Base-by-base conservation (phyloP, 2,329 filamentous ascomycete species). In the Colletotrichum theobromicola region DNA sequence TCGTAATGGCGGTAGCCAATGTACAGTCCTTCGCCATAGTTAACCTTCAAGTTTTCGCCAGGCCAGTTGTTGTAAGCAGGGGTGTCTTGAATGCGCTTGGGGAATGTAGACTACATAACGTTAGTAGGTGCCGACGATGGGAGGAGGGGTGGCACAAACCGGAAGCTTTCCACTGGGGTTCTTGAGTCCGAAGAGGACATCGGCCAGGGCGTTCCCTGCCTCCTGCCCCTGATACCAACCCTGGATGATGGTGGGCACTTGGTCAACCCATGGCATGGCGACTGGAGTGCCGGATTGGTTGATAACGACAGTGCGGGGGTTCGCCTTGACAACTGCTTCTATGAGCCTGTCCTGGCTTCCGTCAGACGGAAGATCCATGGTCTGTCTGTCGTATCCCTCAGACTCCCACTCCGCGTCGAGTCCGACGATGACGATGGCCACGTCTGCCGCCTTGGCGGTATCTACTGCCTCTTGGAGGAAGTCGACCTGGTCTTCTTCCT, bases 221-320 rank as follows among this genome's bases (percentile, higher is more conserved):
- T 94, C 93, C 77, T 94, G 92, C 15, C 93, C 93, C 75, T 92
- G 91, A 77, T 93, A 94, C 93, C 92, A 94, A 91, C 93, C 90
- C 80, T 95, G 93, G 1, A 95, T 80, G 34, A 95, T 91, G 2
- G 92, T 90, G 4, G 92, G 90, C 4, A 93, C 91, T 26, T 87
- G 83, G 76, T 90, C 86, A 2, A 87, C 90, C 94, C 93, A 95
- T 18, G 93, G 93, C 92, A 94, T 92, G 2, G 89, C 88, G 18
- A 94, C 89, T 0, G 92, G 91, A 6, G 91, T 92, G n/a, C 92
- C 92, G 1, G 92, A 93, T 75, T 93, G 92, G 79, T 92, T 92
- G 21, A 95, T 89, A 0, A 95, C 91, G 18, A 94, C 87, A 0
- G 93, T 94, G 24, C 87, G 87, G 4, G 91, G 87, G 79, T 94